Evolutionary conservation across 2,329 filamentous ascomycete species (phyloP).

Genomic region (Knoxdaviesia proteae): DNA sequence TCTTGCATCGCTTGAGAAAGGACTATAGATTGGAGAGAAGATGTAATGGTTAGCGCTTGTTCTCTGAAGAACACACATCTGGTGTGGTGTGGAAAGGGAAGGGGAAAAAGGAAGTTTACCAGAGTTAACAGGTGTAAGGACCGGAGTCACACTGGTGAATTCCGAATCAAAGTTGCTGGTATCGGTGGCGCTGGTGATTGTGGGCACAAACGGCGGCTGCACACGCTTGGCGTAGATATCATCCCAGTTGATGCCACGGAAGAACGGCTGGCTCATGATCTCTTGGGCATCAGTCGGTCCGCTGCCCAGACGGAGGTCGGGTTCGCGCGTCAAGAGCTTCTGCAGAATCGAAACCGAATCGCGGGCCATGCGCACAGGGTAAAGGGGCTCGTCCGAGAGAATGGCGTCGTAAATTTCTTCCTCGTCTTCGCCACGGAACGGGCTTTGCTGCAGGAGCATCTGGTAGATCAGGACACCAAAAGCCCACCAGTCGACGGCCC

Average conservation of each 20-base stretch:
- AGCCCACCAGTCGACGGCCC: conserved; percentile 98
- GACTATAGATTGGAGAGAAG: conserved; percentile 29
- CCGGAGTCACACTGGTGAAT: conserved; percentile 94
- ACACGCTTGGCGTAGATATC: conserved; percentile 94
- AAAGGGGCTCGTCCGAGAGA: conserved; percentile 87
- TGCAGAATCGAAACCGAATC: conserved; percentile 96
- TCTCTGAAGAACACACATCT: neutral
- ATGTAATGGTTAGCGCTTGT: neutral
- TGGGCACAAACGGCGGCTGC: conserved; percentile 70
- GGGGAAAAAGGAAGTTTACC: conserved; percentile 37
- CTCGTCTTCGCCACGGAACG: conserved; percentile 95
- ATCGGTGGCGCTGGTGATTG: conserved; percentile 80
- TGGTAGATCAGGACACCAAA: conserved; percentile 98
- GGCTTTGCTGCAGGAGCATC: conserved; percentile 96
- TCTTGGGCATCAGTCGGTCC: conserved; percentile 95
- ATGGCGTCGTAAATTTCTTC: conserved; percentile 99
- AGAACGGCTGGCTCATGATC: conserved; percentile 97
- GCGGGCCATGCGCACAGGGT: conserved; percentile 95
- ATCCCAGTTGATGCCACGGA: conserved; percentile 95
- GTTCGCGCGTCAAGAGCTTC: conserved; percentile 88
- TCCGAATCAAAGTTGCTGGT: conserved; percentile 99
- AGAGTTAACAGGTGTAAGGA: conserved; percentile 90
- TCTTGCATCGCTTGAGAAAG: conserved; percentile 98
- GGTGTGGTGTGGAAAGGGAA: neutral
- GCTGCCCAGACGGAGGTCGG: conserved; percentile 77